Evolutionary conservation across 2,329 filamentous ascomycete species (phyloP), one percentile per base, ranked within the genome.

Genomic region (Amauroascus verrucosus): DNA sequence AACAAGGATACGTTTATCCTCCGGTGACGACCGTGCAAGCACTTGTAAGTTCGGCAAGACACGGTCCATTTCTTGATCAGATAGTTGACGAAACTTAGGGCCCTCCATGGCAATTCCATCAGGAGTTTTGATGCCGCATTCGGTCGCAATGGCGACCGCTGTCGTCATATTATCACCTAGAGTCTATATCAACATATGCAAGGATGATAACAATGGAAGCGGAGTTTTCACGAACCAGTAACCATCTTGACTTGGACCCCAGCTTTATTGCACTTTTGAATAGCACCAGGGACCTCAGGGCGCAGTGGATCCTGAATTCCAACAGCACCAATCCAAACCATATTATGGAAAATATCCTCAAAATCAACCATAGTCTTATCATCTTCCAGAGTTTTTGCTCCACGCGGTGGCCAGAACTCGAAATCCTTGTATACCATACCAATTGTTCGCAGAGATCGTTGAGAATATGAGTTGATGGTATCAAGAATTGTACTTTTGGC

Each of bases 291-390:
- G 20, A 88, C 85, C 59, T 83, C 83, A 5, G 78, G 75, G 53
- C 85, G 75, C 16, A 88, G 78, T 32, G 85, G 85, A 65, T 88
- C 85, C 64, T 87, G 83, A 62, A 88, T 88, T 60, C 84, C 85
- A 47, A 86, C 82, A 38, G 87, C 73, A 16, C 82, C 81, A 59
- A 88, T 70, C 71, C 88, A 86, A 3, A 78, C 82, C 80, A 91
- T 87, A 51, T 86, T 76, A 49, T 77, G 76, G 66, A 88, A 85
- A 1, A 90, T 66, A 55, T 82, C 79, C 14, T 83, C 78, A 55
- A 90, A 85, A 3, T 82, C 73, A 16, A 80, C 82, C 54, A 84
- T 77, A 20, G 75, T 77, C 6, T 73, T 65, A 59, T 86, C 81
- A 56, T 85, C 82, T 57, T 84, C 79, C 30, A 76, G 66, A 28